Evolutionary conservation across 2,329 filamentous ascomycete species (phyloP), one percentile per base, ranked within the genome.

Genomic region (Chrysosporium queenslandicum): DNA sequence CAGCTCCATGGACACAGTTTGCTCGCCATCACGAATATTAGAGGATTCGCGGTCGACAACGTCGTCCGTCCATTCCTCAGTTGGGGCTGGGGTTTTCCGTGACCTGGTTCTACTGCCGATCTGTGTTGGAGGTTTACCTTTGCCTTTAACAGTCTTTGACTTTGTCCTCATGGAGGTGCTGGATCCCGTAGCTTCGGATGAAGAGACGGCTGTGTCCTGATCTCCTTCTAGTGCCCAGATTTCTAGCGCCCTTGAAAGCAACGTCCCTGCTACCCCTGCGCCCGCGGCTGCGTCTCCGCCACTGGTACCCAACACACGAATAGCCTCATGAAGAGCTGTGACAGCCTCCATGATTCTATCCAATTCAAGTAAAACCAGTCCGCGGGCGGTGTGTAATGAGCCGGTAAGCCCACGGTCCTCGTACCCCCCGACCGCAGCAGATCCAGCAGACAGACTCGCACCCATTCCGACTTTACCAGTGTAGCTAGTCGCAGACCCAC

Each of bases 341-440:
- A 92, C 83, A 0, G 91, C 91, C 42, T 94, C 85, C 60, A 85
- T 85, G 0, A 81, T 79, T 47, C 80, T 77, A 14, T 80, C 81
- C 59, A 88, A 75, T 61, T 95, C 88, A 59, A 97, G 77, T 51
- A 91, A 76, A 11, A 94, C 85, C 14, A 97, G 74, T 0, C 87
- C 91, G 62, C 94, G 66, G 41, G 71, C 72, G 4, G 71, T 74
- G 56, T 74, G 69, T 20, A 74, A 66, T 4, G 70, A 72, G 2
- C 72, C 72, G 25, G 71, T 63, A 45, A 74, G 61, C 2, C 71
- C 71, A 6, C 71, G 65, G 53, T 74, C 72, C 57, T 74, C 72
- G 49, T 74, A 74, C 6, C 71, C 71, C 34, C 69, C 69, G 12
- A 73, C 71, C 1, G 68, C 68, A 7, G 68, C 65, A 2, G 68